Percentiles rank a stretch among this genome's conserved stretches.
These are phyloP conservation scores for Venturia pyrina DNA, from an alignment of 2,329 filamentous ascomycete genomes.

Conservation along the genomic window DNA sequence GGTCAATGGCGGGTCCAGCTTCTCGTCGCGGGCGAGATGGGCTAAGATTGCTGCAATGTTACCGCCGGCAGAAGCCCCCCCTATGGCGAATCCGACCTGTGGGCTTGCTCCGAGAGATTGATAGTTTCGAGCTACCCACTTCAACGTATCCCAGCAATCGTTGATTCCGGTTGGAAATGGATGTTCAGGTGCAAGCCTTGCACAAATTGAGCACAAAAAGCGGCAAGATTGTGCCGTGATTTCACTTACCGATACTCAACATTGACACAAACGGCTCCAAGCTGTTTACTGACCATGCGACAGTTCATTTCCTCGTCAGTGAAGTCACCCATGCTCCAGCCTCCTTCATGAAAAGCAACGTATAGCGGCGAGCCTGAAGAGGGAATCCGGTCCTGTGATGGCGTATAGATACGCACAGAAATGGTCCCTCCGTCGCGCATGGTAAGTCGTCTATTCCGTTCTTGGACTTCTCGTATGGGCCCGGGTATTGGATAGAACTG, in stretches of 20 bases:
- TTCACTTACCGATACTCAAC: constrained; percentile 36
- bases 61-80: constrained; percentile 44
- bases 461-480: constrained; percentile 22
- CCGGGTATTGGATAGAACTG: constrained; percentile 24
- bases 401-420: constrained; percentile 7
- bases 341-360: constrained; percentile 33
- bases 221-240: background rate
- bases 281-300: constrained; percentile 26
- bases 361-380: constrained; percentile 17
- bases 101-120: constrained; percentile 30
- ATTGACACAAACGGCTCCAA: constrained; percentile 36
- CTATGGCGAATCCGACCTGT: constrained; percentile 36
- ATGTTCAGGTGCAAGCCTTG: constrained; percentile 38
- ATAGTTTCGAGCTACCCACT: constrained; percentile 27
- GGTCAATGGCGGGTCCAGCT: constrained; percentile 7
- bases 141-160: constrained; percentile 37
- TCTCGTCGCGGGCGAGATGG: constrained; percentile 9
- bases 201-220: background rate
- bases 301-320: constrained; percentile 35
- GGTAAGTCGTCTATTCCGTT: constrained; percentile 20
- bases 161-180: constrained; percentile 38
- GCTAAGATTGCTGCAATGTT: constrained; percentile 35
- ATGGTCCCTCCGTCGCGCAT: constrained; percentile 12
- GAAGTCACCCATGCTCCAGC: constrained; percentile 33
- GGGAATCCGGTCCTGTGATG: constrained; percentile 16